These are phyloP conservation scores for Fusarium subglutinans DNA, from an alignment of 2,329 filamentous ascomycete species.

Conservation along the genomic window DNA sequence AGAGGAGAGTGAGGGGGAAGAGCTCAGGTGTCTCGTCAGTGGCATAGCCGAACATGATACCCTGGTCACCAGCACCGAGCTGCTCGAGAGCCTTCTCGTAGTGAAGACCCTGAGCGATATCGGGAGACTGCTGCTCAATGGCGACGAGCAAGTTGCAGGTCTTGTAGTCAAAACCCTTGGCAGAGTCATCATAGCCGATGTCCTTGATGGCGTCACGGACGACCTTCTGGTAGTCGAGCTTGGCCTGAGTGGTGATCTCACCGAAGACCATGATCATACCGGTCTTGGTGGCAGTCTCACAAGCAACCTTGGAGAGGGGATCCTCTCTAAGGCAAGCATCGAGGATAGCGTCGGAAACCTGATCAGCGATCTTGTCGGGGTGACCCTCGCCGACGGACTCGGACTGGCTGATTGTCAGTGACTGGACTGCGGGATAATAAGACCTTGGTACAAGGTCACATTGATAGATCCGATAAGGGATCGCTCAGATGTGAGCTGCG, in stretches of 20 bases:
- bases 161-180: slow-evolving; percentile 99
- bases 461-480: neutral
- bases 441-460: slow-evolving; percentile 5
- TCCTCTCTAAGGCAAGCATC: slow-evolving; percentile 96
- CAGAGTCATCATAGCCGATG: slow-evolving; percentile 96
- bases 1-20: slow-evolving; percentile 90
- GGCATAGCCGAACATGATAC: slow-evolving; percentile 99
- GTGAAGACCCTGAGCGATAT: slow-evolving; percentile 99
- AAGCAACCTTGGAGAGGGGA: slow-evolving; percentile 98
- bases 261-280: slow-evolving; percentile 99
- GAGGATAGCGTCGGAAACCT: slow-evolving; percentile 98
- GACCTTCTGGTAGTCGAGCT: slow-evolving; percentile 97
- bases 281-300: slow-evolving; percentile 99
- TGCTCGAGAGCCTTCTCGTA: slow-evolving; percentile 97
- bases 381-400: slow-evolving; percentile 91
- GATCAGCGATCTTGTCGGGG: slow-evolving; percentile 97
- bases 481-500: neutral
- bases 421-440: slow-evolving; percentile 8
- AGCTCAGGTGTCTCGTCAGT: slow-evolving; percentile 99
- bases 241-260: slow-evolving; percentile 97
- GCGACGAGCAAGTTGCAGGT: slow-evolving; percentile 98
- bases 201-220: slow-evolving; percentile 96
- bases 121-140: slow-evolving; percentile 98
- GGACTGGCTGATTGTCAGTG: slow-evolving; percentile 62
- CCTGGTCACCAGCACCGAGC: slow-evolving; percentile 98